Conservation (phyloP, 768 basidiomycete species). For the Hypholoma sublateritium region DNA sequence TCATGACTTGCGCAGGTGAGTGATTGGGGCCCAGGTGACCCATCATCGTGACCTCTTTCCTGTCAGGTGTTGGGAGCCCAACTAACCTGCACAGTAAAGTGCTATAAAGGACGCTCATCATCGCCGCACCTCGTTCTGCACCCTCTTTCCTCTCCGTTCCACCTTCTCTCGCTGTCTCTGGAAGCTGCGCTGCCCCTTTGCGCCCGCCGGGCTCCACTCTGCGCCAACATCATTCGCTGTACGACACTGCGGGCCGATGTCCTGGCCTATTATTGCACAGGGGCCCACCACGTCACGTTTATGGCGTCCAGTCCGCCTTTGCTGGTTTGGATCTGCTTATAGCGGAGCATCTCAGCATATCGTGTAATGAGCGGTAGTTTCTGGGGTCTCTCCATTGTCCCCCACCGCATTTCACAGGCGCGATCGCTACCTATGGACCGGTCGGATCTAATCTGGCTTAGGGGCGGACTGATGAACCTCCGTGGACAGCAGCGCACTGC, state of each 20-base stretch:
- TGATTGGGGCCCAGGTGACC: slow-evolving; percentile 21
- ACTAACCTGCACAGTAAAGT: slow-evolving; percentile 12
- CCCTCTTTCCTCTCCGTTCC: slow-evolving; percentile 8
- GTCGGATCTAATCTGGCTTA: slow-evolving; percentile 2
- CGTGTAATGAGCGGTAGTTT: background rate
- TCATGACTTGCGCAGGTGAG: slow-evolving; percentile 24
- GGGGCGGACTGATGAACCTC: background rate
- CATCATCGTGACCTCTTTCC: slow-evolving; percentile 16
- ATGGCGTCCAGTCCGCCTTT: background rate
- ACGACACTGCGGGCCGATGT: slow-evolving; percentile 2
- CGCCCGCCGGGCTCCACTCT: background rate
- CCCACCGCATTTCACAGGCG: background rate
- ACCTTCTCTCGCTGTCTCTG: slow-evolving; percentile 3
- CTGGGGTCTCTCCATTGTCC: background rate
- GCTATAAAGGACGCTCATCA: slow-evolving; percentile 20
- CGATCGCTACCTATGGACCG: background rate
- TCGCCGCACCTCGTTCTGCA: slow-evolving; percentile 5
- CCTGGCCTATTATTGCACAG: slow-evolving; percentile 10
- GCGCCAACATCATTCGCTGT: background rate
- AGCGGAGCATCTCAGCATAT: background rate
- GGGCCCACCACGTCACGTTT: slow-evolving; percentile 2
- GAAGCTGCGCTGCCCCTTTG: background rate
- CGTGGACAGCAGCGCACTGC: background rate
- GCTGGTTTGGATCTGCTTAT: slow-evolving; percentile 2
- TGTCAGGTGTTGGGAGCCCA: slow-evolving; percentile 22